Percentiles rank a stretch among this genome's conserved stretches.
Evolutionary conservation across 1,139 yeast genomes (phyloP).

Genomic region (Eremothecium sinecaudum): DNA sequence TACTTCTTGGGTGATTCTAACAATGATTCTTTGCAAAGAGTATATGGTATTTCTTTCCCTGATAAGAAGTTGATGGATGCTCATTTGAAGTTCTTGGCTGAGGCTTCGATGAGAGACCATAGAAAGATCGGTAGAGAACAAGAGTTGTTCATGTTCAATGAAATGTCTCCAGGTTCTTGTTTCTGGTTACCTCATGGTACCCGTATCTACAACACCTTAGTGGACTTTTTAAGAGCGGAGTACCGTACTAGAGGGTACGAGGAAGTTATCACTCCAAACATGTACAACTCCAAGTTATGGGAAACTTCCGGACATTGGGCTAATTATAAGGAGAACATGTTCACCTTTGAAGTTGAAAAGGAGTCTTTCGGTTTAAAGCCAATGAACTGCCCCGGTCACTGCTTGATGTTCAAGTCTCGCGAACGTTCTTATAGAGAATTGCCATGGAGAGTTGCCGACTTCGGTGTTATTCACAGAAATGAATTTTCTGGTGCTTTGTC

Average conservation of each 20-base stretch:
- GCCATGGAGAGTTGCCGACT: slow-evolving; percentile 95
- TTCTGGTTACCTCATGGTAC: slow-evolving; percentile 99
- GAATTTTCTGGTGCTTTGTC: slow-evolving; percentile 86
- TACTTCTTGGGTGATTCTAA: slow-evolving; percentile 90
- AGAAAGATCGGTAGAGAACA: slow-evolving; percentile 94
- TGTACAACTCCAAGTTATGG: slow-evolving; percentile 94
- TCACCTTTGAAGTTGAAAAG: slow-evolving; percentile 89
- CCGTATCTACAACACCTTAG: slow-evolving; percentile 80
- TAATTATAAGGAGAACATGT: slow-evolving; percentile 94
- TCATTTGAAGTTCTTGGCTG: slow-evolving; percentile 88
- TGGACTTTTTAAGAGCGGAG: slow-evolving; percentile 68
- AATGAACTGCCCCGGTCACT: slow-evolving; percentile 98
- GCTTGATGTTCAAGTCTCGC: slow-evolving; percentile 75
- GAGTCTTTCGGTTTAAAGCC: slow-evolving; percentile 86
- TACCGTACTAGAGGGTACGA: slow-evolving; percentile 89
- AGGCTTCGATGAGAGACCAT: slow-evolving; percentile 96
- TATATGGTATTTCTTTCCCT: slow-evolving; percentile 98
- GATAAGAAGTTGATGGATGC: slow-evolving; percentile 96
- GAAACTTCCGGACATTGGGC: slow-evolving; percentile 98
- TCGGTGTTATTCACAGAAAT: slow-evolving; percentile 90
- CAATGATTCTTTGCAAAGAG: slow-evolving; percentile 93
- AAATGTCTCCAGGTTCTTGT: slow-evolving; percentile 93
- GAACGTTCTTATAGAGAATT: slow-evolving; percentile 89
- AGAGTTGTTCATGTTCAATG: slow-evolving; percentile 90
- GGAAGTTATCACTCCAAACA: slow-evolving; percentile 96